Evolutionary conservation across 306 rosid genomes (phyloP), one percentile per base, ranked within the genome.

Genomic region (Pueraria montana): DNA sequence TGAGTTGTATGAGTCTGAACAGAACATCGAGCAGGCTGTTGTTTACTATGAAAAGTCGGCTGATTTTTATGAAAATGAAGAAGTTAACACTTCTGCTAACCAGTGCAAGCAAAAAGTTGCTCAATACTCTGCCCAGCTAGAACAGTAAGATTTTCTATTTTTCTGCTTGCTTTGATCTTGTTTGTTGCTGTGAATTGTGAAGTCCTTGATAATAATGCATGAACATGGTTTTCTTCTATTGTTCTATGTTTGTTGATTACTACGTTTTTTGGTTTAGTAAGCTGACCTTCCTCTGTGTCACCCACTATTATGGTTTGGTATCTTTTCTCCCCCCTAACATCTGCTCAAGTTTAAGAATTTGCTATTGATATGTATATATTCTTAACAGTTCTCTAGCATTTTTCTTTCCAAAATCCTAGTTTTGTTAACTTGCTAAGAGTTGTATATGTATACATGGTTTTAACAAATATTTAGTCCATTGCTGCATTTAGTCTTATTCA

Each of bases 31-130:
- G 84, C 91, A 89, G 87, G 88, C 97, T 18, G 89, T 96, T 45
- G 87, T 88, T 70, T 96, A 88, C 87, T 96, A 43, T 83, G 98
- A 94, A 87, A 96, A 88, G 76, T 85, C 99, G 21, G 98, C 99
- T 27, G 99, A 96, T 74, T 88, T 96, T 77, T 94, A 86, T 82
- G 92, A 89, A 88, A 92, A 91, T 65, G 99, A 94, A 84, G 98
- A 96, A 59, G 97, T 87, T 50, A 82, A 91, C 23, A 91, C 94
- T 52, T 82, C 97, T 80, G 98, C 99, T 48, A 94, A 96, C 72
- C 97, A 91, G 83, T 94, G 98, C 98, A 96, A 91, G 90, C 97
- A 88, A 84, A 96, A 96, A 85, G 97, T 96, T 82, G 98, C 99
- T 46, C 98, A 94, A 66, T 94, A 78, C 89, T 86, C 98, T 87